Percentiles rank a stretch among this genome's conserved stretches.
Evolutionary conservation across 2,329 filamentous ascomycete species (phyloP).

Genomic region (Endoconidiophora laricicola): DNA sequence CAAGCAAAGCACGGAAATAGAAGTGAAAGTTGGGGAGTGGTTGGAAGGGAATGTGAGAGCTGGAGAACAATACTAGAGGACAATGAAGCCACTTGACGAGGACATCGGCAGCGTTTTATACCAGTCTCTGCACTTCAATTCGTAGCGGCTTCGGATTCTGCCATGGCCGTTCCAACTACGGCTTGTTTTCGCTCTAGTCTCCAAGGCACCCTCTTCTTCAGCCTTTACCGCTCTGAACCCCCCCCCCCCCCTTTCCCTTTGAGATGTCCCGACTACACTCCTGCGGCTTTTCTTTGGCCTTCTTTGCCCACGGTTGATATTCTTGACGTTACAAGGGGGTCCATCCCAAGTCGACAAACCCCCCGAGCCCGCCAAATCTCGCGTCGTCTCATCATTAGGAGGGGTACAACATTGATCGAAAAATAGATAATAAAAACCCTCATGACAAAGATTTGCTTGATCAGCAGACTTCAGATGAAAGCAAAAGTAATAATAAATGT

Average conservation of each 20-base stretch:
- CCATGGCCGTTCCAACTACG: background rate
- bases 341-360: too few species aligned
- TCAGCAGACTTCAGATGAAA: too few species aligned
- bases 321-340: too few species aligned
- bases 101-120: background rate
- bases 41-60: background rate
- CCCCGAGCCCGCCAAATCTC: background rate
- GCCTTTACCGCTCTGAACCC: background rate
- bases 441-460: too few species aligned
- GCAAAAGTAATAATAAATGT: too few species aligned
- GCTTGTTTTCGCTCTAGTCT: too few species aligned
- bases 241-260: background rate
- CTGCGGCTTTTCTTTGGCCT: background rate
- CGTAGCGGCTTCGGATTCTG: background rate
- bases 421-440: too few species aligned
- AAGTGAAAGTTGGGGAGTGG: background rate
- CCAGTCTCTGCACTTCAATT: background rate
- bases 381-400: background rate
- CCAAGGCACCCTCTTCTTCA: background rate
- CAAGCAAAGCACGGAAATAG: too few species aligned
- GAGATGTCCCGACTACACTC: background rate
- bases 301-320: background rate
- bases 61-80: background rate
- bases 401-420: too few species aligned
- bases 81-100: background rate